Evolutionary conservation across 331 rosid species (phyloP).

Genomic region (Stylosanthes scabra): DNA sequence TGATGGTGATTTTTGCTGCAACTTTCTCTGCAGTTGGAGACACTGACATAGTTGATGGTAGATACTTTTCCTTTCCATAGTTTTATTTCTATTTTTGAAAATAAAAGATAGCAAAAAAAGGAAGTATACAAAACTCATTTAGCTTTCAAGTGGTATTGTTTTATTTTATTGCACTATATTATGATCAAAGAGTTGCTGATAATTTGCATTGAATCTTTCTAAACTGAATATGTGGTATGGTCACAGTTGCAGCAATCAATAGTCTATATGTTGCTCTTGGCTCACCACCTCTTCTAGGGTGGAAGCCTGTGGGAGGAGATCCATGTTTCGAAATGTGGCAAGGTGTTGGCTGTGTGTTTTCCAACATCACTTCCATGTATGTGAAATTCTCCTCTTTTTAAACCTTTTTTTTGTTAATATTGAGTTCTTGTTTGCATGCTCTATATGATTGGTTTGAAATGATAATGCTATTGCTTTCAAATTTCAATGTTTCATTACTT

Average conservation of each 20-base stretch:
- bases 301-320: constrained; percentile 87
- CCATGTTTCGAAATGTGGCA: constrained; percentile 84
- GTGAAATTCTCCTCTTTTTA: constrained; percentile 31
- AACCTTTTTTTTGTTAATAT: constrained; percentile 5
- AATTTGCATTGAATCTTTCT: background rate
- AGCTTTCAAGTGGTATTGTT: no score
- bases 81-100: no score
- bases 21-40: constrained; percentile 51
- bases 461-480: constrained; percentile 20
- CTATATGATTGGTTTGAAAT: constrained; percentile 16
- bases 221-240: constrained; percentile 13
- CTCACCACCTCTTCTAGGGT: constrained; percentile 79
- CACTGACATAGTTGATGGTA: constrained; percentile 73
- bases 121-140: no score
- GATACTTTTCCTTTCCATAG: constrained; percentile 1
- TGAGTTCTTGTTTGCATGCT: constrained; percentile 30
- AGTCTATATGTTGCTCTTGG: constrained; percentile 65
- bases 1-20: constrained; percentile 50
- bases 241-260: constrained; percentile 72
- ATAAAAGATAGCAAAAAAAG: no score
- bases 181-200: background rate
- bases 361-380: constrained; percentile 81
- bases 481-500: constrained; percentile 25
- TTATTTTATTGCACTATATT: no score
- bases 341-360: constrained; percentile 83